Evolutionary conservation across 441 rosid species (phyloP).

Genomic region (Bruguiera hainesii): DNA sequence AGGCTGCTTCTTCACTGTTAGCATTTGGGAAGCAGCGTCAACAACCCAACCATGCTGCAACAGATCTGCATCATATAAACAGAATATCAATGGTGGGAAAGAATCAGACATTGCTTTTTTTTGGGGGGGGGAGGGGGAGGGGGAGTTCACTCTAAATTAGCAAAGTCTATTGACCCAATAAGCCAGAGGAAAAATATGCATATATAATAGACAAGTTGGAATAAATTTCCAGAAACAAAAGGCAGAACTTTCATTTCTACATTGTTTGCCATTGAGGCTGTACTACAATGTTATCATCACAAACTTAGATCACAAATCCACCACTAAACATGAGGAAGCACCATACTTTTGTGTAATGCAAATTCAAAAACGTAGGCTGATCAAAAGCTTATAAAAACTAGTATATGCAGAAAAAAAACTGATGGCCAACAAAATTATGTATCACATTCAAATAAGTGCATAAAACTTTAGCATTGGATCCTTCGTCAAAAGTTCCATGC

Average conservation of each 20-base stretch:
- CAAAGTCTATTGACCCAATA: not conserved
- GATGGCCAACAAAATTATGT: no score
- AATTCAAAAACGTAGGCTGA: not conserved
- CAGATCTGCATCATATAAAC: conserved; percentile 47
- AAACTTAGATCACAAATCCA: no score
- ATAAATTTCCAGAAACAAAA: not conserved
- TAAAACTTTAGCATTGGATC: no score
- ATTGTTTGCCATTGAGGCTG: not conserved
- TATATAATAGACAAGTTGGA: not conserved
- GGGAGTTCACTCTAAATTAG: not conserved
- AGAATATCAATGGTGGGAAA: conserved; percentile 1
- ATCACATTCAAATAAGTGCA: no score
- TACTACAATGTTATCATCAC: not conserved
- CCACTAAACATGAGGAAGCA: not conserved
- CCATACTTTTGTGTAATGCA: not conserved
- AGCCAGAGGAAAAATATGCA: not conserved
- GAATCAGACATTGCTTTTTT: not conserved
- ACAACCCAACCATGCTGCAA: conserved; percentile 62
- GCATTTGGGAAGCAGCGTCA: conserved; percentile 62
- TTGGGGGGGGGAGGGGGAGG: not conserved
- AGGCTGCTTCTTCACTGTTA: conserved; percentile 68
- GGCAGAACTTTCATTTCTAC: not conserved
- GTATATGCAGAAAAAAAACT: no score
- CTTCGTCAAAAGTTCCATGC: no score
- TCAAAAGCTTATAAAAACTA: no score